Conservation (phyloP, 2,329 filamentous ascomycete species). For the Microdochium bolleyi region DNA sequence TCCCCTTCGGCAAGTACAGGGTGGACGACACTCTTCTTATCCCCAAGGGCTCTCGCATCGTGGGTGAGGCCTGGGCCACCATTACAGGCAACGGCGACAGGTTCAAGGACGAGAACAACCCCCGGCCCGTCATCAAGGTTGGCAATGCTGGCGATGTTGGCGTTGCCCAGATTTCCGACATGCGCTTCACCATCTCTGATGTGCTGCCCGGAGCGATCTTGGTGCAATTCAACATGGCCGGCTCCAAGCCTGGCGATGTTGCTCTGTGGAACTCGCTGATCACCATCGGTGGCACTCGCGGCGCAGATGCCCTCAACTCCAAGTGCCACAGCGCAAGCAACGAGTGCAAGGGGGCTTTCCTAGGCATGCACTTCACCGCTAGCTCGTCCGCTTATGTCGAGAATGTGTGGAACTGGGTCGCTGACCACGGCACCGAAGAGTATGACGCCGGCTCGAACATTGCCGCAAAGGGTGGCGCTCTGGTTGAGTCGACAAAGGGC, state of each 20-base stretch:
- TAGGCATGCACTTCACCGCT: slow-evolving; percentile 37
- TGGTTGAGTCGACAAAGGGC: slow-evolving; percentile 34
- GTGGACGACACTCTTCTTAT: slow-evolving; percentile 42
- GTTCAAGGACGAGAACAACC: slow-evolving; percentile 42
- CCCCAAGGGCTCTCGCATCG: slow-evolving; percentile 38
- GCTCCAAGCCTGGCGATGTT: slow-evolving; percentile 20
- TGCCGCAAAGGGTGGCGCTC: slow-evolving; percentile 37
- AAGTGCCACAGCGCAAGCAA: slow-evolving; percentile 20
- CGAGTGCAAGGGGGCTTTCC: slow-evolving; percentile 34
- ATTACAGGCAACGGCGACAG: slow-evolving; percentile 41
- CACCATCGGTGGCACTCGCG: slow-evolving; percentile 27
- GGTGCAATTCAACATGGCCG: slow-evolving; percentile 34
- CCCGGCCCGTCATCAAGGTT: slow-evolving; percentile 49
- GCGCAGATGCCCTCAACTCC: slow-evolving; percentile 16
- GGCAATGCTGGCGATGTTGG: slow-evolving; percentile 51
- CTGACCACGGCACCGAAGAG: slow-evolving; percentile 40
- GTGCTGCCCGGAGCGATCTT: slow-evolving; percentile 53
- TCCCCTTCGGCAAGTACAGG: slow-evolving; percentile 47
- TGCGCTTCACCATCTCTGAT: slow-evolving; percentile 55
- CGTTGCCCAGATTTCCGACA: slow-evolving; percentile 54
- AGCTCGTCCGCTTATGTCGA: slow-evolving; percentile 43
- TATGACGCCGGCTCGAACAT: slow-evolving; percentile 37
- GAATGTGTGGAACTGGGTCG: slow-evolving; percentile 45
- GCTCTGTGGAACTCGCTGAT: slow-evolving; percentile 25
- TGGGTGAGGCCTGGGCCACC: slow-evolving; percentile 43